These are phyloP conservation scores for Chlorella sp. DNA, from an alignment of 139 green algal genomes.

Conservation along the genomic window DNA sequence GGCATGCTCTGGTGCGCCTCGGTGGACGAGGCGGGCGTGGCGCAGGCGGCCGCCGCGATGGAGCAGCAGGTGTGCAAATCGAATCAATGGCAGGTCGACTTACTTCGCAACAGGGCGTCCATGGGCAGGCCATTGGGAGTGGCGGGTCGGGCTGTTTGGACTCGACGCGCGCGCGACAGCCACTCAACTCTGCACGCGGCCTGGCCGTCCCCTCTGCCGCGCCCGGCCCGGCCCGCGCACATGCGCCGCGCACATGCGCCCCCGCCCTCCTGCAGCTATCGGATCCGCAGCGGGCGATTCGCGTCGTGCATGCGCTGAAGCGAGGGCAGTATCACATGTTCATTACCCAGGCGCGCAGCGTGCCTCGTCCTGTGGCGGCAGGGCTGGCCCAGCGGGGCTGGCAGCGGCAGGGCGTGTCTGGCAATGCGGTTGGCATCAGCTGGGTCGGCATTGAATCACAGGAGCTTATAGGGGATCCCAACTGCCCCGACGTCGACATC, in stretches of 20 bases:
- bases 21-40: slow-evolving; percentile 30
- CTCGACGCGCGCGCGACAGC: too few relatives aligned
- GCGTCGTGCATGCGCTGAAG: slow-evolving; percentile 35
- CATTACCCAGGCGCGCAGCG: slow-evolving; percentile 12
- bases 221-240: neutral
- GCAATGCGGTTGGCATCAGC: too few relatives aligned
- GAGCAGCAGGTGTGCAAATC: slow-evolving; percentile 10
- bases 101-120: neutral
- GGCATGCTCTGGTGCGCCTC: slow-evolving; percentile 34
- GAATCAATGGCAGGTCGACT: neutral
- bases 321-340: slow-evolving; percentile 44
- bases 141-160: neutral
- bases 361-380: too few relatives aligned
- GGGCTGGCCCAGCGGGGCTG: too few relatives aligned
- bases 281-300: neutral
- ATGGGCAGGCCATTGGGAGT: neutral
- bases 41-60: slow-evolving; percentile 2
- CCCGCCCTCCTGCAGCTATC: neutral
- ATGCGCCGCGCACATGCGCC: neutral
- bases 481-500: too few relatives aligned
- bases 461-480: too few relatives aligned
- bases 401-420: too few relatives aligned
- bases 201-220: neutral
- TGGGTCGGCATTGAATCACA: too few relatives aligned
- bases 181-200: neutral